Conservation (phyloP, 176 grass and related monocot genomes). For the Triticum turgidum region DNA sequence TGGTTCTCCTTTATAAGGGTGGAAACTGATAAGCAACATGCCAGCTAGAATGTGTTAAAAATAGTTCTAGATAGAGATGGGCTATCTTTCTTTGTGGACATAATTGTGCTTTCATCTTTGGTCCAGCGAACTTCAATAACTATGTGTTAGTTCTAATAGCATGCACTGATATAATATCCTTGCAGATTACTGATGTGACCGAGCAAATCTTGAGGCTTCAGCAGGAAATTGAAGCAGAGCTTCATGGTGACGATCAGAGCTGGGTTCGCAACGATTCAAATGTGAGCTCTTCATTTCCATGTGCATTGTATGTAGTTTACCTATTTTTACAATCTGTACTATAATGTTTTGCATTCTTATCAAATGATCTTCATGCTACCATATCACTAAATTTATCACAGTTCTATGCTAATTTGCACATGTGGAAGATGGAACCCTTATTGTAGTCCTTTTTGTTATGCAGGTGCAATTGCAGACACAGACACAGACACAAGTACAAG, state of each 20-base stretch:
- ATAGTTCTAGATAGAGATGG: neutral
- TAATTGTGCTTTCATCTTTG: neutral
- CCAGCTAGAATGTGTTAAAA: neutral
- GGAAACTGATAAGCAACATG: neutral
- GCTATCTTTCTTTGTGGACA: neutral
- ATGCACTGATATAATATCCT: constrained; percentile 27
- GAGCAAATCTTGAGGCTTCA: constrained; percentile 90
- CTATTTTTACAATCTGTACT: constrained; percentile 14
- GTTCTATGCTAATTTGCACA: neutral
- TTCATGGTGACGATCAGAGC: constrained; percentile 79
- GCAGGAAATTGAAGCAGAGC: constrained; percentile 83
- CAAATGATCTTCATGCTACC: neutral
- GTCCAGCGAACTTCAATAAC: neutral
- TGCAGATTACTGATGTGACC: constrained; percentile 58
- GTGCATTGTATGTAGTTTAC: neutral
- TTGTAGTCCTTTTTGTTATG: constrained; percentile 10
- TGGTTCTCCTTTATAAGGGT: neutral
- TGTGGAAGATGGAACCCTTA: neutral
- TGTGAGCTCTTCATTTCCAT: constrained; percentile 42
- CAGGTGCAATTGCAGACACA: constrained; percentile 57
- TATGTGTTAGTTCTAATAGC: neutral
- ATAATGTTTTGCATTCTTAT: neutral
- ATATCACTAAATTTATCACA: neutral
- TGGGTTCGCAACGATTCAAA: constrained; percentile 72
- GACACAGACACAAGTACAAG: constrained; percentile 42